These are phyloP conservation scores for Lactifluus hygrophoroides DNA, from an alignment of 768 basidiomycete species.

Conservation along the genomic window DNA sequence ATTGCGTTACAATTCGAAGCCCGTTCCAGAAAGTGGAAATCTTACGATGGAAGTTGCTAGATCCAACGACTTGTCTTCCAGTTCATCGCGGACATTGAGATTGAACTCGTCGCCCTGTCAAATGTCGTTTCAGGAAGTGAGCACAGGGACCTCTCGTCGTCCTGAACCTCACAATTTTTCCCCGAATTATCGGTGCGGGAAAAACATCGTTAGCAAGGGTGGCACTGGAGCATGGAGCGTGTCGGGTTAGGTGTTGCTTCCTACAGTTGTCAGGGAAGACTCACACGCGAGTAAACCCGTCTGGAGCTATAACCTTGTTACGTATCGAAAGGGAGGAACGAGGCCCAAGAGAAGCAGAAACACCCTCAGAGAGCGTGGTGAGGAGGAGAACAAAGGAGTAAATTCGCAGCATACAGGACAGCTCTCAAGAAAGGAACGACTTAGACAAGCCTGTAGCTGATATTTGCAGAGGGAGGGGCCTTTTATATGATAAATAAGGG, in stretches of 20 bases:
- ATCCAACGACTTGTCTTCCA: not conserved
- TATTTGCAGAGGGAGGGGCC: not conserved
- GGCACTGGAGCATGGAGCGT: not conserved
- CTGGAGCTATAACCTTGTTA: slow-evolving; percentile 19
- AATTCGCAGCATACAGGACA: not conserved
- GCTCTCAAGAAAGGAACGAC: not conserved
- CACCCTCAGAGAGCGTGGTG: not conserved
- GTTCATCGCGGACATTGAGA: not conserved
- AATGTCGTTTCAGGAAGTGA: not conserved
- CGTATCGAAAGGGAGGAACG: not conserved
- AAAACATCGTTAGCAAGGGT: not conserved
- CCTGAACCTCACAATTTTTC: not conserved
- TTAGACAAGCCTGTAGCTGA: not conserved
- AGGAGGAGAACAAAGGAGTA: not conserved
- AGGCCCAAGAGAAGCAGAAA: not conserved
- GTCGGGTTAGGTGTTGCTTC: not conserved
- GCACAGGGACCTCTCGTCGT: not conserved
- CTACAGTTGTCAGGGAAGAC: not conserved
- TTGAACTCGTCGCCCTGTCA: not conserved
- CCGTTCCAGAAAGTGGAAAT: not conserved
- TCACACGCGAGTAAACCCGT: slow-evolving; percentile 21
- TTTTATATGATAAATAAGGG: not conserved
- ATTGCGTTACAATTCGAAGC: too few species aligned
- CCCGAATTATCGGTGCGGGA: not conserved
- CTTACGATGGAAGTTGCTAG: slow-evolving; percentile 4